A percentile compares a stretch with the other conserved stretches of the same genome.
Conservation (phyloP, 305 asterid genomes). For the Ruellia speciosa region DNA sequence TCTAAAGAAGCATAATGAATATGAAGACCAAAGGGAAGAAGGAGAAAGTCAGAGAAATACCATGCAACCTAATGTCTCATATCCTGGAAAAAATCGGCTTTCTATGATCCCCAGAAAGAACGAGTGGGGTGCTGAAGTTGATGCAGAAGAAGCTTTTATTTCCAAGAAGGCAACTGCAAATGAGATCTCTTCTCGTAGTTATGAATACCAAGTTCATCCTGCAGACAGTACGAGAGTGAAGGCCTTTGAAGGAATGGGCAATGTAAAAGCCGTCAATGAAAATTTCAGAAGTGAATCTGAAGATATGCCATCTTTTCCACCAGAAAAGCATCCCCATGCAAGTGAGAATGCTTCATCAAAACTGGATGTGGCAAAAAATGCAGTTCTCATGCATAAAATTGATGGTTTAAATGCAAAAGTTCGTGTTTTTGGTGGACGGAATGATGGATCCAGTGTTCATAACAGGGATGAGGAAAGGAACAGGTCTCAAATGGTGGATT, state of each 20-base stretch:
- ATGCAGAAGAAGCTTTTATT: conserved; percentile 41
- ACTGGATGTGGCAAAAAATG: conserved; percentile 40
- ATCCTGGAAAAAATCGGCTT: conserved; percentile 35
- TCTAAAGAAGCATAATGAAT: conserved; percentile 32
- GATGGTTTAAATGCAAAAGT: conserved; percentile 79
- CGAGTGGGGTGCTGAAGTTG: conserved; percentile 82
- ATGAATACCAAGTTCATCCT: conserved; percentile 36
- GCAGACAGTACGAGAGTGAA: conserved; percentile 30
- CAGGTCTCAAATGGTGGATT: conserved; percentile 29
- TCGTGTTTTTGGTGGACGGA: conserved; percentile 57
- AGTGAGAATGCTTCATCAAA: conserved; percentile 34
- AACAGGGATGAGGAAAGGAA: conserved; percentile 37
- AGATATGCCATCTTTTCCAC: conserved; percentile 30
- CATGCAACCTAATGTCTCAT: conserved; percentile 24
- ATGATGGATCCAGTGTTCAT: conserved; percentile 30
- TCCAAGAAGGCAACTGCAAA: conserved; percentile 29
- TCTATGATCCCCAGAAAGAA: conserved; percentile 34
- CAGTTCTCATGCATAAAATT: conserved; percentile 66
- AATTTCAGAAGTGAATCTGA: conserved; percentile 34
- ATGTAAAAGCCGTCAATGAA: conserved; percentile 34
- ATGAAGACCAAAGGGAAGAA: conserved; percentile 46
- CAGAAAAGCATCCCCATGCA: conserved; percentile 30
- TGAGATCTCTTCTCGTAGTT: conserved; percentile 28
- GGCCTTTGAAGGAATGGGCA: conserved; percentile 32
- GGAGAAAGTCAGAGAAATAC: conserved; percentile 39